These are phyloP conservation scores for Vaccinium macrocarpon DNA, from an alignment of 148 eudicot species.

Conservation along the genomic window DNA sequence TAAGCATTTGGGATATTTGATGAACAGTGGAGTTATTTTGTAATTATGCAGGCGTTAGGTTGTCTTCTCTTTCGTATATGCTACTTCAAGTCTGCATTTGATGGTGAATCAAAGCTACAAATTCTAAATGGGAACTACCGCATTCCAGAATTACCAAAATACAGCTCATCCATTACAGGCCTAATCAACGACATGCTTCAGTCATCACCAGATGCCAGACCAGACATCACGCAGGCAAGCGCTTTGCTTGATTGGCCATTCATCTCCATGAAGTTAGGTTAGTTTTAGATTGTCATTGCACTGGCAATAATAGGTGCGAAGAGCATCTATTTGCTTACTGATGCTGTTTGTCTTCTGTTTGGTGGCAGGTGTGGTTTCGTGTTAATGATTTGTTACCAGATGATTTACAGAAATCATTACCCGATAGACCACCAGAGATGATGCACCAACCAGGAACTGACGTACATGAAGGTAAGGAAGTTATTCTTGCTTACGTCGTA, in stretches of 20 bases:
- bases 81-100: slow-evolving; percentile 96
- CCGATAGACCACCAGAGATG: slow-evolving; percentile 84
- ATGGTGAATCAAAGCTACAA: slow-evolving; percentile 99
- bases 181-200: slow-evolving; percentile 88
- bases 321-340: slow-evolving; percentile 18
- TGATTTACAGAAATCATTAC: slow-evolving; percentile 75
- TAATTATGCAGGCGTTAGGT: slow-evolving; percentile 74
- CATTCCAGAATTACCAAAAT: slow-evolving; percentile 90
- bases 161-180: slow-evolving; percentile 64
- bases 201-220: slow-evolving; percentile 88
- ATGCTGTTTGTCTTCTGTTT: slow-evolving; percentile 15
- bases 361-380: slow-evolving; percentile 92
- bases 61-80: slow-evolving; percentile 92
- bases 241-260: slow-evolving; percentile 81
- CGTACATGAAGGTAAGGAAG: slow-evolving; percentile 51
- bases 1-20: background rate
- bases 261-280: slow-evolving; percentile 77
- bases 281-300: slow-evolving; percentile 49
- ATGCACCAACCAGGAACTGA: slow-evolving; percentile 46
- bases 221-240: slow-evolving; percentile 99
- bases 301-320: slow-evolving; percentile 35
- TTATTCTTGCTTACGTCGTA: background rate
- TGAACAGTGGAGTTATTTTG: background rate
- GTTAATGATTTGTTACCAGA: slow-evolving; percentile 83
- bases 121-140: slow-evolving; percentile 92